Evolutionary conservation across 768 basidiomycete genomes (phyloP).

Genomic region (Auricularia cornea): DNA sequence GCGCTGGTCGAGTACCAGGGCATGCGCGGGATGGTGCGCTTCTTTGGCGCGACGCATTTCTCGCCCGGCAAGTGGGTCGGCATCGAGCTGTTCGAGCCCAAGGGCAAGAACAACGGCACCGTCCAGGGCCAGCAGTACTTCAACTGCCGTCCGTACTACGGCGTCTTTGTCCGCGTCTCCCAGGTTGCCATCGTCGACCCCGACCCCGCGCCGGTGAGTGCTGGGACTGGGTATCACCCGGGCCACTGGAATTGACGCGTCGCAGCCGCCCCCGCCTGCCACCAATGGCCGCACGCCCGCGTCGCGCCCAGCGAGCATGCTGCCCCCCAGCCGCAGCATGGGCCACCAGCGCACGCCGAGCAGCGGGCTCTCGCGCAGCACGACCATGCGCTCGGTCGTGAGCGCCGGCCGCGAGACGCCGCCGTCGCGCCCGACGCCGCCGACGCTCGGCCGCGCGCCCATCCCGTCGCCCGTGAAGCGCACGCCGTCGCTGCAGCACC

Average conservation of each 20-base stretch:
- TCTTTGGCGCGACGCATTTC: slow-evolving; percentile 76
- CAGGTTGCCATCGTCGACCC: slow-evolving; percentile 58
- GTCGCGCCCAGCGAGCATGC: not conserved
- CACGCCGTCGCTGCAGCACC: slow-evolving; percentile 21
- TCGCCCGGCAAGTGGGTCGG: slow-evolving; percentile 92
- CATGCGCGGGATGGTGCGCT: slow-evolving; percentile 80
- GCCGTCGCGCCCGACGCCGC: slow-evolving; percentile 32
- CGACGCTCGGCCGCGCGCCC: slow-evolving; percentile 21
- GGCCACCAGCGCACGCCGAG: slow-evolving; percentile 59
- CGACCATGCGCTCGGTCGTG: slow-evolving; percentile 34
- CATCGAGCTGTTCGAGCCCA: slow-evolving; percentile 71
- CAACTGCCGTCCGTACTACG: slow-evolving; percentile 61
- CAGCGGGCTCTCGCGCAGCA: slow-evolving; percentile 30
- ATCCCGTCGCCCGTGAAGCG: slow-evolving; percentile 20
- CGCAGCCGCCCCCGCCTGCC: not conserved
- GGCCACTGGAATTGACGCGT: not conserved
- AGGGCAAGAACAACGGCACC: slow-evolving; percentile 94
- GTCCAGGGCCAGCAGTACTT: slow-evolving; percentile 80
- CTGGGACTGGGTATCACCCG: not conserved
- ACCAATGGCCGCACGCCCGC: not conserved
- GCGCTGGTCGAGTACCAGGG: slow-evolving; percentile 72
- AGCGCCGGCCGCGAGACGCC: slow-evolving; percentile 54
- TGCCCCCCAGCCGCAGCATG: slow-evolving; percentile 10
- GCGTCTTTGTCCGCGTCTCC: slow-evolving; percentile 83
- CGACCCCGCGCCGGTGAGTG: slow-evolving; percentile 9